Conservation (phyloP, 331 rosid species). For the Telfairia occidentalis region DNA sequence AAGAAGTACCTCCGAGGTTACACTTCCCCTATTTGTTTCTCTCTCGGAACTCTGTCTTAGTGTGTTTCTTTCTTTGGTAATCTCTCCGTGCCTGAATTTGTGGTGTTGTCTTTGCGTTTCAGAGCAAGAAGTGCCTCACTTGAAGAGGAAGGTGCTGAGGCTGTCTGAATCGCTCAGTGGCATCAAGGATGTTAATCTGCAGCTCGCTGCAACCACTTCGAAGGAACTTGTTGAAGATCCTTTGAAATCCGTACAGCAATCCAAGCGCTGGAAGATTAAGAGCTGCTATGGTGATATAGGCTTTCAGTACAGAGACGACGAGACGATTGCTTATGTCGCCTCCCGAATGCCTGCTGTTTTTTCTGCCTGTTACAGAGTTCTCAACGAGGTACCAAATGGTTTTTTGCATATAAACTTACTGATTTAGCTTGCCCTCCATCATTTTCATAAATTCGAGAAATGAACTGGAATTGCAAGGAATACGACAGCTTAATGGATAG, state of each 20-base stretch:
- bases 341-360: conserved; percentile 94
- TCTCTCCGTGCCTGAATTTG: background rate
- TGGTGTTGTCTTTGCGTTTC: conserved; percentile 23
- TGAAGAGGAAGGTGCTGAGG: conserved; percentile 74
- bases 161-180: conserved; percentile 56
- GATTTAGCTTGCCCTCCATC: background rate
- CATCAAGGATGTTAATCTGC: conserved; percentile 61
- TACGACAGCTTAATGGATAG: background rate
- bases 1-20: conserved; percentile 76
- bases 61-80: background rate
- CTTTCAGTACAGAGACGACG: conserved; percentile 53
- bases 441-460: background rate
- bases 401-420: background rate
- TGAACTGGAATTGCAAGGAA: background rate
- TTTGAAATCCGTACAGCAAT: conserved; percentile 42
- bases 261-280: conserved; percentile 84
- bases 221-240: conserved; percentile 80
- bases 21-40: background rate
- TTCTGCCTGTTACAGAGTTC: conserved; percentile 83
- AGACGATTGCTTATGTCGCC: conserved; percentile 78
- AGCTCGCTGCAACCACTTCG: conserved; percentile 40
- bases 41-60: background rate
- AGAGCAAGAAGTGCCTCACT: conserved; percentile 79
- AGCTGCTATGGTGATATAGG: conserved; percentile 87
- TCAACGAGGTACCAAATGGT: conserved; percentile 53